Base-by-base conservation (phyloP, 352 stramenopile species). In the Phytopythium vexans region DNA sequence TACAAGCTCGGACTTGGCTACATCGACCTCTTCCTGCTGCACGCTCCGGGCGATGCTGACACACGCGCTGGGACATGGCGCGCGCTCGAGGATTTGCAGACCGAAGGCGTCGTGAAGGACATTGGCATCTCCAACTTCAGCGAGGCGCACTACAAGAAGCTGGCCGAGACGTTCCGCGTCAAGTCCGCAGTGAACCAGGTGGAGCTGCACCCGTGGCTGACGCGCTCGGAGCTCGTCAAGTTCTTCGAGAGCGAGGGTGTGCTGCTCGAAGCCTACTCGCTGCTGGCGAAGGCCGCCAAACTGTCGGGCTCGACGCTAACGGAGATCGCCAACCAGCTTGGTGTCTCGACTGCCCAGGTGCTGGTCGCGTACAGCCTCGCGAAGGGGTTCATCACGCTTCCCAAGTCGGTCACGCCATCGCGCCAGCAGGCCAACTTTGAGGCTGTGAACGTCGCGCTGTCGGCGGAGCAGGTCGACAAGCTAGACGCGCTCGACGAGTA, bases 1-100 rank as follows among this genome's bases (percentile, higher is more conserved):
- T 47, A 61, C 27, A 74, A 80, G 12, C 66, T 96, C 11, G 76
- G 76, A 8, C 54, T 89, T 0, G 78, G 82, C 8, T 92, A 94
- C 63, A 81, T 95, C 35, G 82, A 95, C 41, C 61, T 94, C 6
- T 86, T 82, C 41, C 57, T 96, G 10, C 56, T 95, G 8, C 85
- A 79, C 58, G 90, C 74, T 52, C 89, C 67, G 35, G 79, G 60
- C 14, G 79, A 68, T 14, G 61, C 31, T 34, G 59, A 35, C 8
- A 79, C 53, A 3, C 74, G 76, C 16, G 58, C 60, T 1, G 77
- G 84, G 0, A n/a, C n/a, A n/a, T n/a, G n/a, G n/a, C n/a, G n/a
- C n/a, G n/a, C n/a, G n/a, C n/a, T n/a, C n/a, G n/a, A n/a, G n/a
- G n/a, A n/a, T n/a, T n/a, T n/a, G n/a, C n/a, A n/a, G n/a, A n/a